Base-by-base conservation (phyloP, 129 eudicot species). In the Escallonia rubra region DNA sequence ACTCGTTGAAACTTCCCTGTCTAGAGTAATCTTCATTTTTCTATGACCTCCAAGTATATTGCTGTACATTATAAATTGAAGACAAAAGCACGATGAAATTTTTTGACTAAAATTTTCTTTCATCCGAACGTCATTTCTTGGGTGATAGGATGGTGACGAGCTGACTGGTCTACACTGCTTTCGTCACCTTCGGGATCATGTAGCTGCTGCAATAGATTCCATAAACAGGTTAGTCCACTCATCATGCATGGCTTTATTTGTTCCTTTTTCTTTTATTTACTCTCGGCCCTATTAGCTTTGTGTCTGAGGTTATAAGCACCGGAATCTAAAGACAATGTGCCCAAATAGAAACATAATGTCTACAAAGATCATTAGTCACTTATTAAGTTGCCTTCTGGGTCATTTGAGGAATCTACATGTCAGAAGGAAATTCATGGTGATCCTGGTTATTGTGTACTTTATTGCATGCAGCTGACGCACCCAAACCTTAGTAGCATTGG, bases 121-220 rank as follows among this genome's bases (percentile, higher is more conserved):
- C 59, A 47, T 59, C 39, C 34, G 56, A 66, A 60, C 34, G 46
- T 41, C 59, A 14, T 40, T 52, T 66, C n/a, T 43, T 69, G 50
- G 59, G 56, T 68, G 62, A 62, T 60, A 86, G 99, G 95, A 81
- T 57, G 95, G 95, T 10, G 90, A 89, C 64, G 95, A 93, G 76
- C 76, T 93, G 75, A 85, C 94, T 41, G 99, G 96, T 78, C 78
- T 93, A 68, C 99, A 93, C 71, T 93, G 99, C 76, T 93, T 93
- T 79, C 99, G 96, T 62, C 96, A 87, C 75, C 93, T 93, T 58
- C 80, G 93, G 73, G 95, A 89, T 69, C 96, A 87, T 75, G 88
- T 93, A 69, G 79, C 84, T 65, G 75, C 85, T 76, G 85, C 96
- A 43, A 73, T 89, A 59, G 88, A 89, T 65, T 75, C 96, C 45